These are phyloP conservation scores for Melastoma malabathricum DNA, from an alignment of 345 rosid genomes.

Conservation along the genomic window DNA sequence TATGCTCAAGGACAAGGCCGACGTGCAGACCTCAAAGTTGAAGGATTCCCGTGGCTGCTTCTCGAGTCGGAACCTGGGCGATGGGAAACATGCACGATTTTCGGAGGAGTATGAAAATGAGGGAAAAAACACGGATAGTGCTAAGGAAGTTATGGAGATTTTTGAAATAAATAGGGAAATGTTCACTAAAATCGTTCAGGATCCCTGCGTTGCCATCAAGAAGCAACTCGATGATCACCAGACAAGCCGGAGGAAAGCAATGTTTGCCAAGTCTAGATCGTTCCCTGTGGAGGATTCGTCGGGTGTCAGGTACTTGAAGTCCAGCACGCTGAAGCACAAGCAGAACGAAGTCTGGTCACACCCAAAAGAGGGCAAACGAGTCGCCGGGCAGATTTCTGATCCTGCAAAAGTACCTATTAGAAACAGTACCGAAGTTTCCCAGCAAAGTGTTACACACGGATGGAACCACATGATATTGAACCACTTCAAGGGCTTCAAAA, in stretches of 20 bases:
- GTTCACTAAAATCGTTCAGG: constrained; percentile 8
- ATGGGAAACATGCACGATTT: too few species aligned
- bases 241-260: constrained; percentile 12
- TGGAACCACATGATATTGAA: constrained; percentile 33
- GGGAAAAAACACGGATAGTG: neutral
- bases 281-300: constrained; percentile 47
- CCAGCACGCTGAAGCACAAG: constrained; percentile 61
- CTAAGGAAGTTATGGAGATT: neutral
- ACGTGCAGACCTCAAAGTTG: too few species aligned
- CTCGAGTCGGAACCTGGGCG: too few species aligned
- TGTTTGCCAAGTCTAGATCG: constrained; percentile 60
- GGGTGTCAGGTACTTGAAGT: constrained; percentile 13
- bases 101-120: too few species aligned
- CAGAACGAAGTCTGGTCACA: constrained; percentile 54
- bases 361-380: constrained; percentile 18
- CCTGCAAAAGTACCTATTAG: too few species aligned
- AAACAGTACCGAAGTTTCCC: neutral
- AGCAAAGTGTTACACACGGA: constrained; percentile 12
- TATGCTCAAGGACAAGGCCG: too few species aligned
- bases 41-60: too few species aligned
- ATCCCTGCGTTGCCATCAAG: constrained; percentile 21
- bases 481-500: constrained; percentile 44
- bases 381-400: too few species aligned
- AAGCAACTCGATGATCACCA: constrained; percentile 22
- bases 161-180: constrained; percentile 11